Conservation (phyloP, 1,284 basidiomycete species). For the Malassezia dermatis region DNA sequence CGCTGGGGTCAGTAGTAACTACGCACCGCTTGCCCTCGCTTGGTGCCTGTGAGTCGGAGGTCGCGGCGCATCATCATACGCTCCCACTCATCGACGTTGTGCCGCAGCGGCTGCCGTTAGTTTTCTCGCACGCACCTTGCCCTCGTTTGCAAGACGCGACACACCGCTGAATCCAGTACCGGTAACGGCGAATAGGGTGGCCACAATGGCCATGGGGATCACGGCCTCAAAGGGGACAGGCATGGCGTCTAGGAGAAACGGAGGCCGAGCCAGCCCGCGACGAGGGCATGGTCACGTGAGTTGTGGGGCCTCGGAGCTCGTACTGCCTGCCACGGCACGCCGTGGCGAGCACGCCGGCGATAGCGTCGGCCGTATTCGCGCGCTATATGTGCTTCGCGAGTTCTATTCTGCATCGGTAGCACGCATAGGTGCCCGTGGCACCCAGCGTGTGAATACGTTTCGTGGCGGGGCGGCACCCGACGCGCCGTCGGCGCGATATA, state of each 20-base stretch:
- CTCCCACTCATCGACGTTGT: conserved; percentile 47
- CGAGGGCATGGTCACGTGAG: conserved; percentile 6
- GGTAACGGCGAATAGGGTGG: conserved; percentile 45
- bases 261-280: background rate
- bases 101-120: conserved; percentile 30
- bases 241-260: conserved; percentile 23
- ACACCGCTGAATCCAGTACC: conserved; percentile 45
- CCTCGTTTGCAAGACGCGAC: conserved; percentile 39
- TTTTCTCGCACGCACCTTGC: conserved; percentile 31
- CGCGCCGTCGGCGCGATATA: no score
- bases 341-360: no score
- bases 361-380: no score
- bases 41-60: conserved; percentile 40
- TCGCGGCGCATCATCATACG: conserved; percentile 47
- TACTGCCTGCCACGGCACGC: no score
- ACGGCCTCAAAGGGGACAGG: conserved; percentile 46
- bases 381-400: no score
- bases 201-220: conserved; percentile 46
- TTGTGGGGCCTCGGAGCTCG: no score
- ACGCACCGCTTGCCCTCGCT: conserved; percentile 45
- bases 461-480: no score
- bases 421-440: no score
- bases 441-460: no score
- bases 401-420: no score
- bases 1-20: background rate